Base-by-base conservation (phyloP, 768 basidiomycete species). In the Tremella yokohamensis region DNA sequence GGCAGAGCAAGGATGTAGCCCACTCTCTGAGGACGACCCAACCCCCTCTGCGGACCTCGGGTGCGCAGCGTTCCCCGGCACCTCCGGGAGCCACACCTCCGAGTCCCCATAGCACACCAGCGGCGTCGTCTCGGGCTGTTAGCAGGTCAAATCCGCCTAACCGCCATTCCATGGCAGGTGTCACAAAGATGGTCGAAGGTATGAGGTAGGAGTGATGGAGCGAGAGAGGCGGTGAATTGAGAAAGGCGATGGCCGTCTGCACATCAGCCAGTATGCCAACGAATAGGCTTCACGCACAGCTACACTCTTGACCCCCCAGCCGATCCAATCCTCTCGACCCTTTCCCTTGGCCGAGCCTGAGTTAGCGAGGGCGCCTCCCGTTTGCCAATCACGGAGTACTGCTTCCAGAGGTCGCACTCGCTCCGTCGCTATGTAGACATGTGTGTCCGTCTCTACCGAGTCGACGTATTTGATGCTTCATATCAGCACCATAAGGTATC, bases 111-210 rank as follows among this genome's bases (percentile, higher is more conserved):
- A 92, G 79, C 15, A 88, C 83, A 29, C 88, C 83, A 45, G 80
- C 75, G 13, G 88, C 85, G 52, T 97, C 93, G 65, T 85, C 88
- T 8, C 86, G 82, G 64, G 82, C 89, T 66, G 90, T 91, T 61
- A 96, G 76, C 0, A 94, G 78, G 69, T 99, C 96, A 69, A 98
- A 92, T 0, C 94, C 94, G 18, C 90, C 93, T 8, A 99, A 79
- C 70, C 89, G 89, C 96, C 94, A 98, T 79, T 99, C 96, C 4
- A 94, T 90, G 0, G 90, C 89, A 0, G 87, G 86, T 0, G 94
- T 90, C 52, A 96, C 84, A 71, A 96, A 97, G 57, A 97, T 83
- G 1, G 89, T 85, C 57, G 68, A 63, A 0, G 71, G 68, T 19
- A 71, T 49, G 8, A 72, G 54, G 47, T 75, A 72, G 1, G 72